Evolutionary conservation across 371 early-diverging fungal species (phyloP).

Genomic region (Lichtheimia hyalospora): DNA sequence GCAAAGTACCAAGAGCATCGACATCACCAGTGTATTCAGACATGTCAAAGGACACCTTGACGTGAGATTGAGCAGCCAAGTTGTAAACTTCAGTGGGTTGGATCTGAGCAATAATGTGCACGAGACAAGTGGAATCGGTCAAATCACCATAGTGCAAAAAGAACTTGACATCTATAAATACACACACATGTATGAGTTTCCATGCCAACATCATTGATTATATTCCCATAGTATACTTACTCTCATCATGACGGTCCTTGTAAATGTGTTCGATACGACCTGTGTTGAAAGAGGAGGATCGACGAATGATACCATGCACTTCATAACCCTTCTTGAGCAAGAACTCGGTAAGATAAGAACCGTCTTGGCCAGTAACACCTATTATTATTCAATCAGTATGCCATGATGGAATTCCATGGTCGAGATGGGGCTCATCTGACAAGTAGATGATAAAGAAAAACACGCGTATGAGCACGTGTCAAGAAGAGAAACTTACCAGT

Average conservation of each 20-base stretch:
- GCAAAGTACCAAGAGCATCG: slow-evolving; percentile 81
- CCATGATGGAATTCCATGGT: not conserved
- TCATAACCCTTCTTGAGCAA: slow-evolving; percentile 72
- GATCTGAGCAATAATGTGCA: slow-evolving; percentile 75
- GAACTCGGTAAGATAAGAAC: slow-evolving; percentile 75
- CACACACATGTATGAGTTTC: not conserved
- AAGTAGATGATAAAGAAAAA: not conserved
- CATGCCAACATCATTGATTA: not conserved
- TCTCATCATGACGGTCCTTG: slow-evolving; percentile 61
- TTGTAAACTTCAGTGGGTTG: slow-evolving; percentile 83
- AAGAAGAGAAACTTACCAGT: slow-evolving; percentile 40
- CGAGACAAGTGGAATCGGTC: slow-evolving; percentile 81
- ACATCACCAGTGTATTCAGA: slow-evolving; percentile 89
- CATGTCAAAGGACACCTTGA: slow-evolving; percentile 90
- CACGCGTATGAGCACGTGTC: not conserved
- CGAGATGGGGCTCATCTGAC: not conserved
- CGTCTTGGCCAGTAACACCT: slow-evolving; percentile 85
- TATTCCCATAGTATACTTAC: slow-evolving; percentile 22
- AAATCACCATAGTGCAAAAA: slow-evolving; percentile 86
- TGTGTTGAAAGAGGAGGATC: slow-evolving; percentile 80
- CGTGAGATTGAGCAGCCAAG: slow-evolving; percentile 79
- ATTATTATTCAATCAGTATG: not conserved
- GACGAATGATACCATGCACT: slow-evolving; percentile 81
- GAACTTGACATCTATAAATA: slow-evolving; percentile 62
- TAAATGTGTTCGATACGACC: slow-evolving; percentile 77